A percentile compares a stretch with the other conserved stretches of the same genome.
Conservation (phyloP, 345 rosid genomes). For the Brassica cretica region DNA sequence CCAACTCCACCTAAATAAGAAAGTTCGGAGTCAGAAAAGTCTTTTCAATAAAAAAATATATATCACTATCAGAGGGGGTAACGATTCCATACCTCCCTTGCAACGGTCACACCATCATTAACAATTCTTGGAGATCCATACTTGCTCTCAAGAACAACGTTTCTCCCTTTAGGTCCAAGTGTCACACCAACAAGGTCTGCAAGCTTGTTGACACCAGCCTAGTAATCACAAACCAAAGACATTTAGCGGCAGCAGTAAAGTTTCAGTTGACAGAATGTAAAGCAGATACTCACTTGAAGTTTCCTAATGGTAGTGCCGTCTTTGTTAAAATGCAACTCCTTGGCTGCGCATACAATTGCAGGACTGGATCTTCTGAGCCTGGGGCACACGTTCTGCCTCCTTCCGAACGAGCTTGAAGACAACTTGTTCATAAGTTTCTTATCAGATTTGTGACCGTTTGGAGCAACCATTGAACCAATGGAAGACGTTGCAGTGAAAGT, state of each 20-base stretch:
- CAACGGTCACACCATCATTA: slow-evolving; percentile 97
- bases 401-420: slow-evolving; percentile 57
- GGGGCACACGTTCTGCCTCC: slow-evolving; percentile 52
- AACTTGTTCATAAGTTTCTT: slow-evolving; percentile 47
- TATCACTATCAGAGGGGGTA: background rate
- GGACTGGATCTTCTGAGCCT: slow-evolving; percentile 46
- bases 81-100: slow-evolving; percentile 67
- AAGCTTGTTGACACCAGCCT: slow-evolving; percentile 98
- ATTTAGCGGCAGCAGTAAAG: too few species aligned
- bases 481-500: slow-evolving; percentile 75
- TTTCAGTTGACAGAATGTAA: too few species aligned
- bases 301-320: slow-evolving; percentile 87
- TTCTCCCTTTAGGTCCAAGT: slow-evolving; percentile 95
- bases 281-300: slow-evolving; percentile 57
- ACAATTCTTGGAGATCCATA: slow-evolving; percentile 98
- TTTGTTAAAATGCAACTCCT: slow-evolving; percentile 91
- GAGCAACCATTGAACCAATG: slow-evolving; percentile 62
- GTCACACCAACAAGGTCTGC: slow-evolving; percentile 98
- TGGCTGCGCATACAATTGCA: slow-evolving; percentile 78
- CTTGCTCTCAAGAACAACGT: slow-evolving; percentile 98
- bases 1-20: slow-evolving; percentile 79
- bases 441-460: slow-evolving; percentile 54
- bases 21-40: background rate
- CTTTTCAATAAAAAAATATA: background rate
- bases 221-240: background rate